Evolutionary conservation across 2,329 filamentous ascomycete genomes (phyloP).

Genomic region (Cordyceps tenuipes): DNA sequence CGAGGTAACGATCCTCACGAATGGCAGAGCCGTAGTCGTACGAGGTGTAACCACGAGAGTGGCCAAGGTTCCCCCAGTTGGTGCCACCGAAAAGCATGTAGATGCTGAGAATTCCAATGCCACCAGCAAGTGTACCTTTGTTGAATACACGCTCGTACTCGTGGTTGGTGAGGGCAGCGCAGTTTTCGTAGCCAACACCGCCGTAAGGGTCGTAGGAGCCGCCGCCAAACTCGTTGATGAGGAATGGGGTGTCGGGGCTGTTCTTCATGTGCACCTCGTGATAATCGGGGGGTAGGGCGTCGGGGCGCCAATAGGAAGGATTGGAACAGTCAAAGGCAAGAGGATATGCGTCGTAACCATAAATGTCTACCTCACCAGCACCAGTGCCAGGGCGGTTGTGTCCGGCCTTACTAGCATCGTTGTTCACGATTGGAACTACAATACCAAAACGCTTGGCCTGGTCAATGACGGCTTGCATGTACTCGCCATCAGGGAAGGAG

Average conservation of each 20-base stretch:
- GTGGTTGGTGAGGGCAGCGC: constrained; percentile 51
- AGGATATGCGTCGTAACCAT: constrained; percentile 40
- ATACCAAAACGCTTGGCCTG: constrained; percentile 56
- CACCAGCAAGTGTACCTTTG: constrained; percentile 60
- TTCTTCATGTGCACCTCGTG: constrained; percentile 45
- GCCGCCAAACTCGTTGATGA: constrained; percentile 55
- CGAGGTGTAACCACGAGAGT: constrained; percentile 49
- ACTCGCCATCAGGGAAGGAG: constrained; percentile 52
- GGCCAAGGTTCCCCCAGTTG: constrained; percentile 68
- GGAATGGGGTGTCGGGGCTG: constrained; percentile 56
- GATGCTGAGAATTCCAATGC: constrained; percentile 55
- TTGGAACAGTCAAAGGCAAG: constrained; percentile 34
- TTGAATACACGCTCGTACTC: constrained; percentile 68
- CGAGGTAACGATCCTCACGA: constrained; percentile 55
- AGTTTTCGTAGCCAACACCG: constrained; percentile 57
- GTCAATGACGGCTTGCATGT: constrained; percentile 58
- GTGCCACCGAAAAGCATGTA: constrained; percentile 72
- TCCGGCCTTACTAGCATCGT: constrained; percentile 46
- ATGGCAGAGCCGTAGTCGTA: constrained; percentile 45
- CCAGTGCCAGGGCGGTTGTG: constrained; percentile 16
- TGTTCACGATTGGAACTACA: constrained; percentile 60
- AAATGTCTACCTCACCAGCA: constrained; percentile 26
- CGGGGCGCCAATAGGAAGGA: constrained; percentile 47
- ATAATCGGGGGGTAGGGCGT: constrained; percentile 48
- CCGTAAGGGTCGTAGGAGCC: constrained; percentile 65